Base-by-base conservation (phyloP, 805 yeast species). In the Schwanniomyces polymorphus region DNA sequence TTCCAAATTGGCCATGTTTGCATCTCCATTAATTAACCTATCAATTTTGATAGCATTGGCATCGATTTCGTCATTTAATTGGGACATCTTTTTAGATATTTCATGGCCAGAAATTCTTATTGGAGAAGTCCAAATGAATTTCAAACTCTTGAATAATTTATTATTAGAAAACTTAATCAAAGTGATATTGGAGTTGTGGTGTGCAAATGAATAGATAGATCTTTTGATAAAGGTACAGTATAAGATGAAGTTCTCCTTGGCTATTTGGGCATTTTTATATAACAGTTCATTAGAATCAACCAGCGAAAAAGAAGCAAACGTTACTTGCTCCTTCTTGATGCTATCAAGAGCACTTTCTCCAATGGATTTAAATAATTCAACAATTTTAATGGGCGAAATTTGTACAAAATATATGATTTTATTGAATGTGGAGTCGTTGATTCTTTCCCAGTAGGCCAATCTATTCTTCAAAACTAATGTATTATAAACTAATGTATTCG, bases 371-470 rank as follows among this genome's bases (percentile, higher is more conserved):
- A 45, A 48, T 23, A 61, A 56, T n/a, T 49, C 47, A 43, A 51
- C 59, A 5, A 60, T 12, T 34, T 59, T 59, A n/a, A 54, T 37
- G 1, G 78, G 78, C 8, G 60, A 45, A 6, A 65, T 61, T 46
- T 73, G 77, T 1, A 72, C 48, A 8, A 66, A 65, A 52, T 68
- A 73, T 10, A 65, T 40, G 23, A 58, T 25, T 48, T 69, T 70
- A 38, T 55, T 49, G 39, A 53, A 44, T 7, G 55, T 38, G 6
- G 73, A 67, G 27, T 52, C 46, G 27, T 53, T 53, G 34, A 73
- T 42, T 10, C 54, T 57, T 10, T 58, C 54, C 77, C 77, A 73
- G 50, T 72, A 73, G 4, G 58, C 55, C 49, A 65, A 49, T 41
- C 72, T 65, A 28, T 60, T 57, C 45, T 70, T 68, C 37, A 65